Conservation (phyloP, 768 basidiomycete species). For the Suillus spraguei region DNA sequence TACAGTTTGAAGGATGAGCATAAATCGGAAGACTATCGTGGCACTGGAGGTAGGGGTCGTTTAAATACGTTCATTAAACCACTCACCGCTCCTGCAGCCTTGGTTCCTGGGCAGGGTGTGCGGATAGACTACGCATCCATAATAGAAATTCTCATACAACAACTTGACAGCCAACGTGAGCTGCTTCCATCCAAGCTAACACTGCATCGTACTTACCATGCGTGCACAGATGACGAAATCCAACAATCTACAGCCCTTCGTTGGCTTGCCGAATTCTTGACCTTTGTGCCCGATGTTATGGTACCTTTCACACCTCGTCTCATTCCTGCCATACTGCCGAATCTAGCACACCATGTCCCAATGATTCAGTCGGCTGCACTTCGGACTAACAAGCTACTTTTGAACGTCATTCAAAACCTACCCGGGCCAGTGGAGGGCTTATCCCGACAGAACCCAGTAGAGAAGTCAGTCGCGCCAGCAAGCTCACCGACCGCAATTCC, state of each 20-base stretch:
- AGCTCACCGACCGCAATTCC: slow-evolving; percentile 60
- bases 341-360: slow-evolving; percentile 87
- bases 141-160: slow-evolving; percentile 88
- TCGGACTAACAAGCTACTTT: slow-evolving; percentile 83
- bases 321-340: slow-evolving; percentile 90
- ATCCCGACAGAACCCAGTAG: slow-evolving; percentile 24
- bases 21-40: slow-evolving; percentile 56
- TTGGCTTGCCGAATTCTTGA: slow-evolving; percentile 91
- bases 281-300: slow-evolving; percentile 88
- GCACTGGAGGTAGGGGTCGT: slow-evolving; percentile 60
- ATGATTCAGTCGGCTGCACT: slow-evolving; percentile 89
- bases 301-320: slow-evolving; percentile 93
- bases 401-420: slow-evolving; percentile 82
- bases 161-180: slow-evolving; percentile 83
- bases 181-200: slow-evolving; percentile 19
- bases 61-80: slow-evolving; percentile 4
- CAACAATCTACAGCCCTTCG: slow-evolving; percentile 92
- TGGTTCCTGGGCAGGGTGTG: slow-evolving; percentile 95
- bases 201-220: slow-evolving; percentile 8
- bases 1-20: slow-evolving; percentile 45
- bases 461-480: slow-evolving; percentile 40
- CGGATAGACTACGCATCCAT: slow-evolving; percentile 89
- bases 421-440: slow-evolving; percentile 67
- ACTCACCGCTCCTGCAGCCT: slow-evolving; percentile 48
- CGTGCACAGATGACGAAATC: slow-evolving; percentile 74